Evolutionary conservation across 768 basidiomycete genomes (phyloP).

Genomic region (Amanita phalloides): DNA sequence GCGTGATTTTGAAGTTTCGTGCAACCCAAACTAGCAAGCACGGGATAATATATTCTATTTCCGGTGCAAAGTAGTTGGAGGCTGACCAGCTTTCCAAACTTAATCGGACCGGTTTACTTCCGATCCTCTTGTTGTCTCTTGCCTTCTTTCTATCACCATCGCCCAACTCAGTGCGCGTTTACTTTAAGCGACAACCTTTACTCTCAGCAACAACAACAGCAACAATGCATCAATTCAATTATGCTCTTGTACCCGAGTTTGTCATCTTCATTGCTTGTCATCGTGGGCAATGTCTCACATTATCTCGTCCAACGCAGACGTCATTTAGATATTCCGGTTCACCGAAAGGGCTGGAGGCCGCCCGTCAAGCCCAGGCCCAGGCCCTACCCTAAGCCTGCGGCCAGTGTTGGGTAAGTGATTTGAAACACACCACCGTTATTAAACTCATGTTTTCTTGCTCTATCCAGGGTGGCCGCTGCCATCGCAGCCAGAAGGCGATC

Average conservation of each 20-base stretch:
- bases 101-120: not conserved
- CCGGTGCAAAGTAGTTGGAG: not conserved
- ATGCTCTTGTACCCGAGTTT: not conserved
- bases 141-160: no score
- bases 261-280: not conserved
- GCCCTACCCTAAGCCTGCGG: no score
- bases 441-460: not conserved
- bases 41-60: not conserved
- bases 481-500: not conserved
- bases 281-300: not conserved
- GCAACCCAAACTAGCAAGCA: no score
- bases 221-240: not conserved
- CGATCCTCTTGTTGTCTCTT: not conserved
- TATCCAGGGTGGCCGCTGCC: not conserved
- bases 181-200: no score
- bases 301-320: not conserved
- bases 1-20: not conserved
- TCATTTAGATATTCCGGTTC: not conserved
- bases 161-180: no score
- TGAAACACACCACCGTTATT: not conserved
- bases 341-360: no score
- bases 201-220: no score
- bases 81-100: not conserved
- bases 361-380: no score
- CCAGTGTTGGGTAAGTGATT: not conserved